Evolutionary conservation across 1,284 basidiomycete species (phyloP), one percentile per base, ranked within the genome.

Genomic region (Austroboletus niveus): DNA sequence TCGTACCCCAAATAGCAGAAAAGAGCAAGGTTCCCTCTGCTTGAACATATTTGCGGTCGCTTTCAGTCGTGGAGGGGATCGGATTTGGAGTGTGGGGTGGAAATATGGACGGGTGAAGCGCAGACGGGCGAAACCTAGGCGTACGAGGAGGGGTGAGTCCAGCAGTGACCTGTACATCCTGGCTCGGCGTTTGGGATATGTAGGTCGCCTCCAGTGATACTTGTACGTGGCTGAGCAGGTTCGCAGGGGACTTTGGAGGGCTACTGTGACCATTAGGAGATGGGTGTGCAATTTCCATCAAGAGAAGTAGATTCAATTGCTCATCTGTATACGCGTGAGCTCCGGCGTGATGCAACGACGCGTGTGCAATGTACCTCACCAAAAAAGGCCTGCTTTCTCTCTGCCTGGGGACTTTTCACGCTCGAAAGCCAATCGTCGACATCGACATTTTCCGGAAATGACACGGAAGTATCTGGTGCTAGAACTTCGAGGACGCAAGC

Each of bases 181-280:
- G 57, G 42, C 45, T 53, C 45, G 56, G 75, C 29, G 71, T 70
- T 51, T 75, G 76, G 2, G 90, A 84, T 35, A 94, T 89, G 65
- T 93, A 94, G 1, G 83, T 83, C 0, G 89, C 87, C 42, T 92
- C 89, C 40, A 92, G 78, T 1, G 90, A 83, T 22, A 93, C 73
- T 70, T 94, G 87, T 4, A 89, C 69, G 62, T 87, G 85, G 1
- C 82, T 72, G 27, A 93, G 73, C 61, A 90, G 85, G 2, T 80
- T 72, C 15, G 89, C 72, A 20, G 92, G 69, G 17, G 75, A 58
- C 9, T 73, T 60, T 3, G 88, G 84, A 15, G 86, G 85, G 31
- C 72, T 60, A 8, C 66, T 58, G 5, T 68, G 65, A 49, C 77
- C 69, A 20, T 65, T 60, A 20, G 66, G 58, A 12, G 70, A 63